A percentile compares a stretch with the other conserved stretches of the same genome.
Evolutionary conservation across 768 basidiomycete genomes (phyloP).

Genomic region (Lyophyllum decastes): DNA sequence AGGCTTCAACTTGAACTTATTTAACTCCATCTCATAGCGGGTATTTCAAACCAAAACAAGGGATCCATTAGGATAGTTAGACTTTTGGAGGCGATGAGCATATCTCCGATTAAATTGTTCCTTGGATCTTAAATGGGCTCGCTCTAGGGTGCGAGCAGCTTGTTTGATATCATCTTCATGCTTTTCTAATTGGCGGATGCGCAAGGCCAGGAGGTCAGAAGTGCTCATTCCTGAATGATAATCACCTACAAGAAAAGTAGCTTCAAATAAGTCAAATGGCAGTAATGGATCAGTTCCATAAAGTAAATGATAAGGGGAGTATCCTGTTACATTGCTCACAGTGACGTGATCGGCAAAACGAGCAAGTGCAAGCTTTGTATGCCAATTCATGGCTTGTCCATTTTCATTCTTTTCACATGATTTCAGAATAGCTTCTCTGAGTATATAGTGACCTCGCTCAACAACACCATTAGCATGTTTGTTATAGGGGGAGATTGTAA

Average conservation of each 20-base stretch:
- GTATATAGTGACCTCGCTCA: constrained; percentile 26
- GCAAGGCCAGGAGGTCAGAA: background rate
- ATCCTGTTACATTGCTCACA: constrained; percentile 26
- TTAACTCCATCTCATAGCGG: too few species aligned
- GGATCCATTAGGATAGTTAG: too few species aligned
- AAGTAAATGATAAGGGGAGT: constrained; percentile 34
- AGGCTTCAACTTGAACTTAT: too few species aligned
- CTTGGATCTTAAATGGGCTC: too few species aligned
- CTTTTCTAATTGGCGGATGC: background rate
- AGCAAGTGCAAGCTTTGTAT: constrained; percentile 18
- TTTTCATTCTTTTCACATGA: too few species aligned
- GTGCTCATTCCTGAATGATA: background rate
- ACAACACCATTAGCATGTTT: constrained; percentile 40
- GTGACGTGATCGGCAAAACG: constrained; percentile 36
- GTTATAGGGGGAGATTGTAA: constrained; percentile 43
- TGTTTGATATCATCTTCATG: constrained; percentile 13
- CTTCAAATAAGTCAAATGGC: constrained; percentile 28
- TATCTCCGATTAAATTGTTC: too few species aligned
- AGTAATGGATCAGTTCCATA: constrained; percentile 34
- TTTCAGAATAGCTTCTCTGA: constrained; percentile 30
- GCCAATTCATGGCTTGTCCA: constrained; percentile 34
- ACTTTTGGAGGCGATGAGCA: too few species aligned
- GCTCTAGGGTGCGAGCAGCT: too few species aligned
- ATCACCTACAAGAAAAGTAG: constrained; percentile 11
- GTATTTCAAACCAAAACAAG: too few species aligned